A percentile compares a stretch with the other conserved stretches of the same genome.
These are phyloP conservation scores for Psidium friedrichsthalianum DNA, from an alignment of 345 rosid genomes.

Conservation along the genomic window DNA sequence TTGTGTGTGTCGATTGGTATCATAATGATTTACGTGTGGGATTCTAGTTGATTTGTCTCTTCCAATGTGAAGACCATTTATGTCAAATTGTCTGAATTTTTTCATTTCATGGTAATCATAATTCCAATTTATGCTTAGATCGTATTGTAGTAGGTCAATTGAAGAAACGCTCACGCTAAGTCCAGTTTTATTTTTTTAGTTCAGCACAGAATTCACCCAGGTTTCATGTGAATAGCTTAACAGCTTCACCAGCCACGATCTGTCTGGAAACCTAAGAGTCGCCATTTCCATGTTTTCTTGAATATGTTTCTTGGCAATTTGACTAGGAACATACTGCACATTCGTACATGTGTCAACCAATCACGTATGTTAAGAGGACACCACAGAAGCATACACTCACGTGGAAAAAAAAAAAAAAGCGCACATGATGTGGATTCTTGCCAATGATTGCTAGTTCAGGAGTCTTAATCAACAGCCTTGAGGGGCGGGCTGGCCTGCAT, in stretches of 20 bases:
- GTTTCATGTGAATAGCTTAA: too few species aligned
- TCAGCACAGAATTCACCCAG: neutral
- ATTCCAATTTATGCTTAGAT: neutral
- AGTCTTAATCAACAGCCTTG: neutral
- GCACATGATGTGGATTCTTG: neutral
- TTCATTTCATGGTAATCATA: neutral
- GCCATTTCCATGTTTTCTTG: too few species aligned
- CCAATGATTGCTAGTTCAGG: neutral
- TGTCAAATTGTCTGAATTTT: too few species aligned
- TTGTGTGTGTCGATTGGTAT: neutral
- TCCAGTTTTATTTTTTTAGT: neutral
- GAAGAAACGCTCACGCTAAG: neutral
- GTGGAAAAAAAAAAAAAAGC: neutral
- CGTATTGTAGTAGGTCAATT: neutral
- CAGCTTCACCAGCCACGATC: too few species aligned
- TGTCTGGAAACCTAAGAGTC: too few species aligned
- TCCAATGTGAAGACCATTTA: neutral
- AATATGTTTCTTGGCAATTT: too few species aligned
- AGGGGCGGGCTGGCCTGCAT: neutral
- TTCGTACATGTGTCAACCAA: neutral
- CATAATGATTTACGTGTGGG: neutral
- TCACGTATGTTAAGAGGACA: neutral
- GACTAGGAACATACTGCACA: neutral
- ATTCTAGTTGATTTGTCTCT: neutral
- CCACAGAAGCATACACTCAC: neutral